Evolutionary conservation across 139 green algal genomes (phyloP).

Genomic region (Desmodesmus armatus): DNA sequence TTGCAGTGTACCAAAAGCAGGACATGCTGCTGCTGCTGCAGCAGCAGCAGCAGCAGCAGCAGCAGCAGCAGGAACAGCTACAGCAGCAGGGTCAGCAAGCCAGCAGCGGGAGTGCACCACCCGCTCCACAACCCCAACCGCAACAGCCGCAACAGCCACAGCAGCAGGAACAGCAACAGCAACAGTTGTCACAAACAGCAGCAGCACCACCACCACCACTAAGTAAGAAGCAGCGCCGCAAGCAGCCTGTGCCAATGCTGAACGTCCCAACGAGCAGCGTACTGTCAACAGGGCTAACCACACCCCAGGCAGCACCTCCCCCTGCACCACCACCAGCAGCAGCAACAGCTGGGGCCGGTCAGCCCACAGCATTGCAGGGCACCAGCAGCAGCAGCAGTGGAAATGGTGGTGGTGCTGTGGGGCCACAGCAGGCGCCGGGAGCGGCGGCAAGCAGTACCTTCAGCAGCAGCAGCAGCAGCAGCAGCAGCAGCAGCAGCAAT

Average conservation of each 20-base stretch:
- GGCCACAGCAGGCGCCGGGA: no score
- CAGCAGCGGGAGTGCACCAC: no score
- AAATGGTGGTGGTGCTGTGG: not conserved
- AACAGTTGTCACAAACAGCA: slow-evolving; percentile 8
- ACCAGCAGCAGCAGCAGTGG: not conserved
- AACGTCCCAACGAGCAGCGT: not conserved
- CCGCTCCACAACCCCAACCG: no score
- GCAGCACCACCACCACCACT: not conserved
- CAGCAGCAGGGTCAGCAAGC: not conserved
- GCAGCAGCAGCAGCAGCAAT: slow-evolving; percentile 16
- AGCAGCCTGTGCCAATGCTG: not conserved
- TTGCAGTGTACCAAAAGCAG: not conserved
- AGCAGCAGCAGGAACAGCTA: not conserved
- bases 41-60: slow-evolving; percentile 1
- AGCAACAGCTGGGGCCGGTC: not conserved
- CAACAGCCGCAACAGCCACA: not conserved
- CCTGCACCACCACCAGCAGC: not conserved
- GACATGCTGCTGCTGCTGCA: not conserved
- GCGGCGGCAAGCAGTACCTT: no score
- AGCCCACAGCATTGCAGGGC: not conserved
- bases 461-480: slow-evolving; percentile 15
- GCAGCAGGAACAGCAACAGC: slow-evolving; percentile 1
- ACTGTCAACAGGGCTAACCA: not conserved
- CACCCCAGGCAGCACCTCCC: not conserved
- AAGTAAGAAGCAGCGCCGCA: not conserved